A percentile compares a stretch with the other conserved stretches of the same genome.
phyloP scores from a whole-genome alignment of 805 yeast genomes.

The Metschnikowia baotianmanensis region DNA sequence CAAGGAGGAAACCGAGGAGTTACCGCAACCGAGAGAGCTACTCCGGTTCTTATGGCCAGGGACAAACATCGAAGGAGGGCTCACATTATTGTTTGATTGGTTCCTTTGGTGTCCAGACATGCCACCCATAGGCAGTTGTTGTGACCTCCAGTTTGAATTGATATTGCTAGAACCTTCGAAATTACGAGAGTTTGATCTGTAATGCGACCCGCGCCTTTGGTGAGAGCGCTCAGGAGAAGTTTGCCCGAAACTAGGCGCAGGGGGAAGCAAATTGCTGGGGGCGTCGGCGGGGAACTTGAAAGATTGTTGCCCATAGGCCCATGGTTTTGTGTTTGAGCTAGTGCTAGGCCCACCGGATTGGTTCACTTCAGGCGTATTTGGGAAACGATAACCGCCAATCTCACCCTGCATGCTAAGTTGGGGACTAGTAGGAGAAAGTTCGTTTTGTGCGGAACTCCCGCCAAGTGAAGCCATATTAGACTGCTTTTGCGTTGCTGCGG shows the following conservation, averaged over 20 bases:
- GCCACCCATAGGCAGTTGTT: conserved; percentile 41
- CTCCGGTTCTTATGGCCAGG: conserved; percentile 79
- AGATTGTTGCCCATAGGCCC: conserved; percentile 44
- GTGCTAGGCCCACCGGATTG: conserved; percentile 19
- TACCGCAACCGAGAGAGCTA: conserved; percentile 60
- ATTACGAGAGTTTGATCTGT: conserved; percentile 38
- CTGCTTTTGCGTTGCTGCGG: conserved; percentile 87
- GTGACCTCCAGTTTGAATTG: conserved; percentile 66
- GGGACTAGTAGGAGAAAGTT: conserved; percentile 19
- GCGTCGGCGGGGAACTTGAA: conserved; percentile 58
- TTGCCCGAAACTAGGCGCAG: conserved; percentile 50
- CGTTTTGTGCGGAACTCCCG: conserved; percentile 9
- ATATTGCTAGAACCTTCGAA: conserved; percentile 38
- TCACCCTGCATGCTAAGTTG: conserved; percentile 12
- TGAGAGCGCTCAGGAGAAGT: conserved; percentile 41
- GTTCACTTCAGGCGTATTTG: conserved; percentile 38
- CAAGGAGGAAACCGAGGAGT: conserved; percentile 55
- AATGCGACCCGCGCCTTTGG: conserved; percentile 40
- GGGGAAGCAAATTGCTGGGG: conserved; percentile 44
- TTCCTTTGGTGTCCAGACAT: conserved; percentile 15
- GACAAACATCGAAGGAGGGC: conserved; percentile 48
- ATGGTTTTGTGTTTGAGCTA: conserved; percentile 21
- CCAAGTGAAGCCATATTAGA: conserved; percentile 34
- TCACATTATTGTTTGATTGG: conserved; percentile 28
- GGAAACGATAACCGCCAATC: conserved; percentile 52